Conservation (phyloP, 805 yeast genomes). For the Priceomyces castillae region DNA sequence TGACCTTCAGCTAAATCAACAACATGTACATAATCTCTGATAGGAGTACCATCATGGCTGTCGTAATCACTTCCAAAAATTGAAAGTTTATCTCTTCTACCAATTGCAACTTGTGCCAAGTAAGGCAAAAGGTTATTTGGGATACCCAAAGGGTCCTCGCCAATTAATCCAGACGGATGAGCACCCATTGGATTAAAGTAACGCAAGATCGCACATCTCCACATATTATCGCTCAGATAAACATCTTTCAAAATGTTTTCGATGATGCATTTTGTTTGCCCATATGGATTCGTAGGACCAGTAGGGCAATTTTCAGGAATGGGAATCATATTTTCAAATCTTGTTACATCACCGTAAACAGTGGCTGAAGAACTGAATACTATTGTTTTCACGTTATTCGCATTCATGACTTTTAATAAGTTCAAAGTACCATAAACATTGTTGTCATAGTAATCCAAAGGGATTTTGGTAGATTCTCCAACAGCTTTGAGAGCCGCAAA, state of each 20-base stretch:
- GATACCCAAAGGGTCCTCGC: slow-evolving; percentile 76
- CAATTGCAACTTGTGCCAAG: slow-evolving; percentile 75
- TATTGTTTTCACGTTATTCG: slow-evolving; percentile 45
- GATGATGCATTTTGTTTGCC: slow-evolving; percentile 64
- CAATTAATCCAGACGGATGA: slow-evolving; percentile 75
- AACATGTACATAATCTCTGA: slow-evolving; percentile 79
- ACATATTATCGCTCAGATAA: slow-evolving; percentile 40
- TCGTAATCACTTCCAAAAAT: slow-evolving; percentile 73
- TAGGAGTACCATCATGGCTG: slow-evolving; percentile 76
- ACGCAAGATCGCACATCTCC: slow-evolving; percentile 63
- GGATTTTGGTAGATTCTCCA: slow-evolving; percentile 69
- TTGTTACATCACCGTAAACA: slow-evolving; percentile 77
- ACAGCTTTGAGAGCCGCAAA: slow-evolving; percentile 85
- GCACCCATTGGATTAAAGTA: slow-evolving; percentile 88
- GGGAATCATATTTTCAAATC: slow-evolving; percentile 70
- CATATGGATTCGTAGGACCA: slow-evolving; percentile 76
- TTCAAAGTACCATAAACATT: slow-evolving; percentile 65
- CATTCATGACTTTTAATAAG: slow-evolving; percentile 52
- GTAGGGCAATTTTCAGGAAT: slow-evolving; percentile 76
- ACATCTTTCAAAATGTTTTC: slow-evolving; percentile 62
- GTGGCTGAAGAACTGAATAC: slow-evolving; percentile 82
- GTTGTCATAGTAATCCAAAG: slow-evolving; percentile 65
- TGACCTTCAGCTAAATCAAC: slow-evolving; percentile 79
- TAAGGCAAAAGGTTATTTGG: slow-evolving; percentile 76
- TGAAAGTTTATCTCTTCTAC: slow-evolving; percentile 61